These are phyloP conservation scores for Thalia dealbata DNA, from an alignment of 176 grass and related monocot genomes.

Conservation along the genomic window DNA sequence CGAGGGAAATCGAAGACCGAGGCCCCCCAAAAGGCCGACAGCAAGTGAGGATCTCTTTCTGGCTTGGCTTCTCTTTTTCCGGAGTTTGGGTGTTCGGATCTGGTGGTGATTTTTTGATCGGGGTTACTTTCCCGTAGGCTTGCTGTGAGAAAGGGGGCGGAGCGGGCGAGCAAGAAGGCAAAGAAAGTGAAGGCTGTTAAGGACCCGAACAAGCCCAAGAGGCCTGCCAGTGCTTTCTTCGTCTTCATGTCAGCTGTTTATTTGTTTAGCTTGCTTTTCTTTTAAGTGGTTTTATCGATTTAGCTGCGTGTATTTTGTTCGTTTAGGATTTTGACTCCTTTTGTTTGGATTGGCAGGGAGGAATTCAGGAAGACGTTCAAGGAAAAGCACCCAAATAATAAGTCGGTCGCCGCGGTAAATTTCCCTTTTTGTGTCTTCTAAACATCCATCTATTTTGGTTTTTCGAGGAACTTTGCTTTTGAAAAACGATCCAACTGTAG, in stretches of 20 bases:
- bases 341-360: slow-evolving; percentile 32
- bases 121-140: neutral
- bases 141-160: neutral
- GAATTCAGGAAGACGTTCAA: slow-evolving; percentile 87
- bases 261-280: neutral
- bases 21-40: neutral
- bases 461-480: too few relatives aligned
- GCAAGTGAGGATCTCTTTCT: neutral
- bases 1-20: neutral
- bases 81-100: neutral
- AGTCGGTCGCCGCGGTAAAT: slow-evolving; percentile 60
- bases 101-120: neutral
- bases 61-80: neutral
- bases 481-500: too few relatives aligned
- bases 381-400: slow-evolving; percentile 94
- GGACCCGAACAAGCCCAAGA: slow-evolving; percentile 29
- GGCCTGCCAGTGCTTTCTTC: slow-evolving; percentile 25
- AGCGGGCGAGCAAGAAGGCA: neutral
- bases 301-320: neutral
- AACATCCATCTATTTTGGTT: too few relatives aligned
- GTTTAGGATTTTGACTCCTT: too few relatives aligned
- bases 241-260: slow-evolving; percentile 19
- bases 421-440: too few relatives aligned
- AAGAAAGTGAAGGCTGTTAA: slow-evolving; percentile 8
- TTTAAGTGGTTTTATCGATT: neutral